phyloP scores from a whole-genome alignment of 2,329 filamentous ascomycete species.

The Trichoderma sp. region DNA sequence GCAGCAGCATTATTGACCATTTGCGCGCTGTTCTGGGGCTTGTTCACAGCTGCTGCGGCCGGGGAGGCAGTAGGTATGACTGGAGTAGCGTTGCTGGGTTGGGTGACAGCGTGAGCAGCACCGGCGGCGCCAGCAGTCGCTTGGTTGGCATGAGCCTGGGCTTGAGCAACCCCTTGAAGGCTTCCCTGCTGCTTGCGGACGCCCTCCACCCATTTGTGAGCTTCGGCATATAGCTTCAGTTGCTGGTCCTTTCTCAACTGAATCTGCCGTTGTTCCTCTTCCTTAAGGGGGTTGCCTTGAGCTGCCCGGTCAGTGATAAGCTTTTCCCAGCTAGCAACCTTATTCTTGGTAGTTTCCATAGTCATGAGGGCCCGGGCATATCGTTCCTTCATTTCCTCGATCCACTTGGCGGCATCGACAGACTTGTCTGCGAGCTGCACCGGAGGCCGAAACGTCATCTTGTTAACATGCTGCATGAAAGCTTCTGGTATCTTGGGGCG shows the following conservation, averaged over 20 bases:
- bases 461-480: slow-evolving; percentile 46
- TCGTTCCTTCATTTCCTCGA: slow-evolving; percentile 44
- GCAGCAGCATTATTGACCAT: slow-evolving; percentile 45
- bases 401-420: slow-evolving; percentile 47
- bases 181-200: slow-evolving; percentile 46
- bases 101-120: slow-evolving; percentile 17
- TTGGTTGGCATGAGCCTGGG: slow-evolving; percentile 27
- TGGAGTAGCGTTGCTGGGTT: slow-evolving; percentile 25
- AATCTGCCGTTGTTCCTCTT: slow-evolving; percentile 47
- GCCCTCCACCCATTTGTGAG: slow-evolving; percentile 46
- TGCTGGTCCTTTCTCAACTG: slow-evolving; percentile 43
- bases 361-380: slow-evolving; percentile 48
- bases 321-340: slow-evolving; percentile 42
- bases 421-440: slow-evolving; percentile 41
- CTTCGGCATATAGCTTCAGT: slow-evolving; percentile 45
- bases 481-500: slow-evolving; percentile 40
- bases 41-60: slow-evolving; percentile 21
- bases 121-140: slow-evolving; percentile 24
- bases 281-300: slow-evolving; percentile 42
- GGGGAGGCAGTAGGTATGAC: slow-evolving; percentile 16
- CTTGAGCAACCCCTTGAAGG: slow-evolving; percentile 30
- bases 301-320: slow-evolving; percentile 41
- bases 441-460: slow-evolving; percentile 47
- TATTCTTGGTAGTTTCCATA: slow-evolving; percentile 46
- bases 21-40: slow-evolving; percentile 30